phyloP scores from a whole-genome alignment of 1,284 basidiomycete species.

The Austroboletus novae-zelandiae region DNA sequence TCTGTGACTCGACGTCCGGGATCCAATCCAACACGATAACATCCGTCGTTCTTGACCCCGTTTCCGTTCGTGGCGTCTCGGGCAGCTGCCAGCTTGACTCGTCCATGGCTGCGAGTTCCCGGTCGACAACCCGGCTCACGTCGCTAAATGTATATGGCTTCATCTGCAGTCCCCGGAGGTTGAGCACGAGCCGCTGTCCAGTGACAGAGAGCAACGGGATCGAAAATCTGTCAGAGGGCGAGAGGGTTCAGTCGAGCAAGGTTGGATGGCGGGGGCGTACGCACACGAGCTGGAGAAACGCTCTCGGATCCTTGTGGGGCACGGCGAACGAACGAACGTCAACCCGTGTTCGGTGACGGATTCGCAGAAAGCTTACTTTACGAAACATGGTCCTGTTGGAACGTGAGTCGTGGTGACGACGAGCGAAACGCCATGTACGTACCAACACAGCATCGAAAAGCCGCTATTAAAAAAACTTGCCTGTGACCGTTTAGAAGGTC shows the following conservation, averaged over 20 bases:
- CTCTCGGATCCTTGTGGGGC: slow-evolving; percentile 1
- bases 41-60: too few species aligned
- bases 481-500: not conserved
- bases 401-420: not conserved
- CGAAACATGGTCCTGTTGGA: slow-evolving; percentile 5
- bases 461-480: slow-evolving; percentile 3
- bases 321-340: too few species aligned
- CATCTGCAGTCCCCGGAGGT: slow-evolving; percentile 5
- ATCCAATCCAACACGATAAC: too few species aligned
- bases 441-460: slow-evolving; percentile 10
- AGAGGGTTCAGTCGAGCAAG: too few species aligned
- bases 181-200: slow-evolving; percentile 12
- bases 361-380: not conserved
- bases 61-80: not conserved
- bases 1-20: too few species aligned
- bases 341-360: not conserved
- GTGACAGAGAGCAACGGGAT: slow-evolving; percentile 6
- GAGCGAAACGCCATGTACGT: not conserved
- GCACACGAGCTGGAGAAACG: slow-evolving; percentile 9
- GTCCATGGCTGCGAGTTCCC: slow-evolving; percentile 5
- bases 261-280: not conserved
- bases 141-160: slow-evolving; percentile 3
- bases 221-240: not conserved
- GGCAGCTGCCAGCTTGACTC: not conserved
- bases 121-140: slow-evolving; percentile 9